Evolutionary conservation across 2,329 filamentous ascomycete species (phyloP).

Genomic region (Colletotrichum sp.): DNA sequence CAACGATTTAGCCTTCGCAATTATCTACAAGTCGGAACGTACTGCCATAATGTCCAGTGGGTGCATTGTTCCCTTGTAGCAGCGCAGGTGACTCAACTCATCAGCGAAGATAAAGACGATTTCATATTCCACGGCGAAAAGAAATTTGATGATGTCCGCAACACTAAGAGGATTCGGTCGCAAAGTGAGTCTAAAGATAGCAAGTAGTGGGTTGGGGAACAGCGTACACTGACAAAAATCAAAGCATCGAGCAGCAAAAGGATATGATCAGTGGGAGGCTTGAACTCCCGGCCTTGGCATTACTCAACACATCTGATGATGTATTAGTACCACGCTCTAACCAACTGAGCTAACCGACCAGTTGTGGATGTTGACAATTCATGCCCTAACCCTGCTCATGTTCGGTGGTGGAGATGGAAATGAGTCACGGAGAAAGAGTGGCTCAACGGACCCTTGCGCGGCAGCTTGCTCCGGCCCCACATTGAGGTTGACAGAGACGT

Average conservation of each 20-base stretch:
- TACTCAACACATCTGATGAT: conserved; percentile 5
- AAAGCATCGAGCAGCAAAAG: background rate
- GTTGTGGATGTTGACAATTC: accelerated
- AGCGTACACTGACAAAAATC: background rate
- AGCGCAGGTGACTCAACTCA: background rate
- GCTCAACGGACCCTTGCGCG: background rate
- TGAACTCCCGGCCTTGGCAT: conserved; percentile 22
- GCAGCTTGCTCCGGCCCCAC: background rate
- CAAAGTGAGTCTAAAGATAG: background rate
- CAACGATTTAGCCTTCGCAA: background rate
- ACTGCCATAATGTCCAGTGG: background rate
- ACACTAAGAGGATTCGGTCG: background rate
- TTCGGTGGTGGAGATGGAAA: background rate
- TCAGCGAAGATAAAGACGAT: background rate
- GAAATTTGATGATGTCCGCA: background rate
- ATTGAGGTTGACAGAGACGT: background rate
- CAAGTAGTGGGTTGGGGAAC: background rate
- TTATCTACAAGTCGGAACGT: background rate
- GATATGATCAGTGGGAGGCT: conserved; percentile 18
- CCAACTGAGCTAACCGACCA: conserved; percentile 22
- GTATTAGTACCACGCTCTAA: conserved; percentile 23
- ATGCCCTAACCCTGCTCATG: background rate
- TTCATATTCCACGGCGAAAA: background rate
- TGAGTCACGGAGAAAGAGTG: background rate
- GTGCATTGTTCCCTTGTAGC: background rate